phyloP scores from a whole-genome alignment of 2,329 filamentous ascomycete genomes.

The Trichophyton mentagrophytes region DNA sequence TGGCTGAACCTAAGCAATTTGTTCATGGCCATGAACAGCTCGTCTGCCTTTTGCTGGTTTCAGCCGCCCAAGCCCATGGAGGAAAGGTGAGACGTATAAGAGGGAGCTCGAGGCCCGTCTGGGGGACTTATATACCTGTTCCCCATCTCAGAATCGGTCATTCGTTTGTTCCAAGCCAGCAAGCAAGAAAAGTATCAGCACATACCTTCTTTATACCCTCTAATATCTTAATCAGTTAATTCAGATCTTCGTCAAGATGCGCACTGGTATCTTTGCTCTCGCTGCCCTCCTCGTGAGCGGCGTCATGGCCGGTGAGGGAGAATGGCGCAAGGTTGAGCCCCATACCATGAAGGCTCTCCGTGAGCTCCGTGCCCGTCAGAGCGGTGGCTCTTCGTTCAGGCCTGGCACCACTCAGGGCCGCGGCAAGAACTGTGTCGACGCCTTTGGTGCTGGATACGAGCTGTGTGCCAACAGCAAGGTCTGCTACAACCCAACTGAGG shows the following conservation, averaged over 20 bases:
- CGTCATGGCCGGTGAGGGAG: constrained; percentile 4
- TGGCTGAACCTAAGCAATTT: not conserved
- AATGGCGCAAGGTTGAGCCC: constrained; percentile 4
- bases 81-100: not conserved
- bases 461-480: constrained; percentile 10
- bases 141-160: not conserved
- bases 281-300: constrained; percentile 4
- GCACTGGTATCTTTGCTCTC: constrained; percentile 6
- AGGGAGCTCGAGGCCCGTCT: not conserved
- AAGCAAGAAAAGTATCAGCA: not conserved
- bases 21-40: not conserved
- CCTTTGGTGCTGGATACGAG: constrained; percentile 12
- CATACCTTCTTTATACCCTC: not conserved
- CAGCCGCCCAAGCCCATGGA: not conserved
- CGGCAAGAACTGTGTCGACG: constrained; percentile 10
- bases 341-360: not conserved
- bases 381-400: constrained; percentile 7
- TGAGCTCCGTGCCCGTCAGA: not conserved
- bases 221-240: not conserved
- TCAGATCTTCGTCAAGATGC: constrained; percentile 4
- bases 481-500: constrained; percentile 13
- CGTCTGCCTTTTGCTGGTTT: not conserved
- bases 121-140: not conserved
- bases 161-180: not conserved
- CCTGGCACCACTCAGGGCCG: constrained; percentile 7